phyloP scores from a whole-genome alignment of 768 basidiomycete species.

The Lentinula sp. region DNA sequence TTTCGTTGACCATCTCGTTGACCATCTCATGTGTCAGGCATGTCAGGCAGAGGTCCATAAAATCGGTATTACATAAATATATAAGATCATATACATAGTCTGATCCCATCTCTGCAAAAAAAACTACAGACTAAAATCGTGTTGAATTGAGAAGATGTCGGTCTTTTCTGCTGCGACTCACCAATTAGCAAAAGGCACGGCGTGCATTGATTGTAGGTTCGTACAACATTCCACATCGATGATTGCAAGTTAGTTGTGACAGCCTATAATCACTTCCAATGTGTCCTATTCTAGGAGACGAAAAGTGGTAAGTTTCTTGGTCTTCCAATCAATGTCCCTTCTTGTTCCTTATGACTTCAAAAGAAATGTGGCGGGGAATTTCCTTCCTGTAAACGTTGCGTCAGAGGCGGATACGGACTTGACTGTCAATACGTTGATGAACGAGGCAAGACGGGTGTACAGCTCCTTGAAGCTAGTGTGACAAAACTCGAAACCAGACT shows the following conservation, averaged over 20 bases:
- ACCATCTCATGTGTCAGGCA: too few relatives aligned
- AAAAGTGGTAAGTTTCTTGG: conserved; percentile 7
- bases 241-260: conserved; percentile 10
- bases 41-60: too few relatives aligned
- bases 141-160: not conserved
- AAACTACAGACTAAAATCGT: too few relatives aligned
- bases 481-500: conserved; percentile 30
- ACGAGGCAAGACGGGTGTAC: conserved; percentile 25
- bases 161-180: not conserved
- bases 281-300: conserved; percentile 1
- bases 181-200: not conserved
- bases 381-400: conserved; percentile 37
- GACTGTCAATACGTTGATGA: conserved; percentile 42
- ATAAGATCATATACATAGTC: too few relatives aligned
- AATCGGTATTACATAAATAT: too few relatives aligned
- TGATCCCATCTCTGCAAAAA: too few relatives aligned
- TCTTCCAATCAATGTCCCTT: not conserved
- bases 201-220: not conserved
- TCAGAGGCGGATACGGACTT: conserved; percentile 25
- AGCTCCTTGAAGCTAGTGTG: conserved; percentile 36
- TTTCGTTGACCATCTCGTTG: too few relatives aligned
- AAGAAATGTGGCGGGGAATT: conserved; percentile 39
- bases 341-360: not conserved
- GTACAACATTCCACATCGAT: not conserved
- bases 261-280: not conserved